Percentiles rank a stretch among this genome's conserved stretches.
phyloP scores from a whole-genome alignment of 2,329 filamentous ascomycete genomes.

The Diplodia sapinea region DNA sequence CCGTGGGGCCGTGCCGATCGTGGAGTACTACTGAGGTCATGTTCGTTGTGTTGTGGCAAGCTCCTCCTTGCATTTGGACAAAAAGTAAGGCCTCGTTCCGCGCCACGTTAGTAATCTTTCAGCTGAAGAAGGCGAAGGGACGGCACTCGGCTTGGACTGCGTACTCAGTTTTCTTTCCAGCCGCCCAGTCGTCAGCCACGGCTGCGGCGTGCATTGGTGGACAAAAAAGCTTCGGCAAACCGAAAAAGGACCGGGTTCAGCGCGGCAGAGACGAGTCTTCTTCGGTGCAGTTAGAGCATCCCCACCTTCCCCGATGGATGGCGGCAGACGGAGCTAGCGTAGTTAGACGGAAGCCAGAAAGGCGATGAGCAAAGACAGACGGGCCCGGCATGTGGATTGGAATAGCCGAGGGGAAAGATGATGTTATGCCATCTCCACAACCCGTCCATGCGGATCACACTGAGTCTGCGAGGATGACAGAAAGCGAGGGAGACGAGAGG shows the following conservation, averaged over 20 bases:
- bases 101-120: background rate
- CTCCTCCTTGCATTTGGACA: background rate
- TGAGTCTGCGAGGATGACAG: background rate
- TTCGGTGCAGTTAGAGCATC: background rate
- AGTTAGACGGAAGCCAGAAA: background rate
- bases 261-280: background rate
- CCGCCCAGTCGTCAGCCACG: background rate
- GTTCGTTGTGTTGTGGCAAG: background rate
- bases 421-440: background rate
- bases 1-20: background rate
- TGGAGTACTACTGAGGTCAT: slow-evolving; percentile 4
- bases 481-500: background rate
- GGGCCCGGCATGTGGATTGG: background rate
- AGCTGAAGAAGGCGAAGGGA: background rate
- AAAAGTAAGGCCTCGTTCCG: background rate
- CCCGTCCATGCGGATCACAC: background rate
- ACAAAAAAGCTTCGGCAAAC: background rate
- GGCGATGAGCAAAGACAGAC: background rate
- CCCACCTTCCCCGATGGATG: slow-evolving; percentile 4
- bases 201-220: background rate
- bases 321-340: background rate
- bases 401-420: background rate
- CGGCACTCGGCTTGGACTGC: background rate
- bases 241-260: background rate
- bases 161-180: background rate